Percentiles rank a stretch among this genome's conserved stretches.
Evolutionary conservation across 148 eudicot genomes (phyloP).

Genomic region (Vaccinium darrowii): DNA sequence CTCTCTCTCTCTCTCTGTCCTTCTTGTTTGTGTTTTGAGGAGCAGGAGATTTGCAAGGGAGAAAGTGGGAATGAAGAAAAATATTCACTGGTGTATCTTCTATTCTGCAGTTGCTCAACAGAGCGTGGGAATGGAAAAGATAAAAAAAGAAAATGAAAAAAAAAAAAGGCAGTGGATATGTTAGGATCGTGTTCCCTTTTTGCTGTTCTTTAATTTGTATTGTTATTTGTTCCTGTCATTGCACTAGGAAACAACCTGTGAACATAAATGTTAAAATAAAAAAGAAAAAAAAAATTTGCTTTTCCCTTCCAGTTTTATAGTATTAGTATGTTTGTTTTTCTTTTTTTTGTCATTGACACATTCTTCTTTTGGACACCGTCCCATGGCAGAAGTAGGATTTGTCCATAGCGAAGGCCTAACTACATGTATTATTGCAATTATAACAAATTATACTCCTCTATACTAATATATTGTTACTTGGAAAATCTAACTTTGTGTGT

Average conservation of each 20-base stretch:
- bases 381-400: neutral
- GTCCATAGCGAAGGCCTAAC: no score
- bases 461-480: no score
- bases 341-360: neutral
- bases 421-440: no score
- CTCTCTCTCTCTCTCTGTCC: neutral
- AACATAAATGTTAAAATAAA: slow-evolving; percentile 31
- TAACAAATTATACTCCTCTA: no score
- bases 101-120: neutral
- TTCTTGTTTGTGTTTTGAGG: neutral
- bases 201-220: slow-evolving; percentile 16
- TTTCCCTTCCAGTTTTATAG: no score
- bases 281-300: neutral
- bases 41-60: slow-evolving; percentile 40
- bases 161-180: slow-evolving; percentile 17
- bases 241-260: slow-evolving; percentile 51
- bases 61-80: slow-evolving; percentile 33
- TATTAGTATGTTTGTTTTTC: neutral
- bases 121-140: slow-evolving; percentile 19
- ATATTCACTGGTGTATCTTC: slow-evolving; percentile 14
- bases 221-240: slow-evolving; percentile 46
- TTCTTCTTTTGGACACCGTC: neutral
- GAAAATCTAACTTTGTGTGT: no score
- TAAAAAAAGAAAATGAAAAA: neutral
- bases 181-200: slow-evolving; percentile 18